phyloP scores from a whole-genome alignment of 1,284 basidiomycete species.

The Malassezia caprae region DNA sequence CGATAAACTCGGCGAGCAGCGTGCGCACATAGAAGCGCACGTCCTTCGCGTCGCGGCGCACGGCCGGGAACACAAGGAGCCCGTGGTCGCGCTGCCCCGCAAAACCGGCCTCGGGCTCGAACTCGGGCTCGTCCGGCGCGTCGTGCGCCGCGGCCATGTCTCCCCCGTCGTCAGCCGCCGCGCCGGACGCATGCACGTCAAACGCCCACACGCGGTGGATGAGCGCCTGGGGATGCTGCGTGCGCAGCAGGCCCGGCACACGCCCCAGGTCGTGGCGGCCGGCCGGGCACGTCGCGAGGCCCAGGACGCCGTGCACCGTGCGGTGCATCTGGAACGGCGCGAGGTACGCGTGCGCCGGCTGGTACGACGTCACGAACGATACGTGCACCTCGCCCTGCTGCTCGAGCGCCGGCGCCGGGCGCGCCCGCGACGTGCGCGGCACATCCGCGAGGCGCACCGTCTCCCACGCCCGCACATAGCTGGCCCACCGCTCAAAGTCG shows the following conservation, averaged over 20 bases:
- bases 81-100: constrained; percentile 27
- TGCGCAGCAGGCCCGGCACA: constrained; percentile 25
- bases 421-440: constrained; percentile 18
- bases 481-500: constrained; percentile 38
- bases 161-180: background rate
- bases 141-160: background rate
- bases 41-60: constrained; percentile 41
- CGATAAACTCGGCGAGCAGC: constrained; percentile 35
- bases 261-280: constrained; percentile 22
- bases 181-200: constrained; percentile 25
- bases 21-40: constrained; percentile 44
- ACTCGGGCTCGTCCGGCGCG: background rate
- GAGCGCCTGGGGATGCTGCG: constrained; percentile 36
- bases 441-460: constrained; percentile 33
- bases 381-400: constrained; percentile 41
- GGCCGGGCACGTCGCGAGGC: constrained; percentile 23
- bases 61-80: constrained; percentile 41
- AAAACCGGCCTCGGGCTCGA: constrained; percentile 21
- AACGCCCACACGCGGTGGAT: constrained; percentile 42
- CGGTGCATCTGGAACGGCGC: constrained; percentile 41
- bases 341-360: constrained; percentile 38
- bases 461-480: constrained; percentile 30
- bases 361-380: constrained; percentile 41
- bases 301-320: constrained; percentile 41
- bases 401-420: constrained; percentile 20